Evolutionary conservation across 2,329 filamentous ascomycete species (phyloP), one percentile per base, ranked within the genome.

Genomic region (Alternaria novae-zelandiae): DNA sequence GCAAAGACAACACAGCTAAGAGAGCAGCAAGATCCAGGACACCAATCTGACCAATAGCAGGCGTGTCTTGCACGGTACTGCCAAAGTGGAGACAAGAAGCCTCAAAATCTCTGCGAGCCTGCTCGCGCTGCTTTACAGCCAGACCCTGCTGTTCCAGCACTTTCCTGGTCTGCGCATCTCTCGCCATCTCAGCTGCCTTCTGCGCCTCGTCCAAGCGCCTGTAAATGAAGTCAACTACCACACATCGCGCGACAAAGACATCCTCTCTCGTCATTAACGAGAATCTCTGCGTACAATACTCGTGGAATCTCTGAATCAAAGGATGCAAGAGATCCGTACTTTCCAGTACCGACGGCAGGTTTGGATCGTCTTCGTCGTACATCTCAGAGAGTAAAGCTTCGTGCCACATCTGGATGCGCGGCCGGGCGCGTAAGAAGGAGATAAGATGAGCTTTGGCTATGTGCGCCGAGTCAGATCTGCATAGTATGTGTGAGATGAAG

Each of bases 301-400:
- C n/a, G 5, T 15, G 12, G 3, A 51, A 32, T 6, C 7, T 10
- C 10, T 51, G 26, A 21, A 32, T 28, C 12, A 12, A 21, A 4
- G 47, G 26, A 21, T 32, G 28, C 11, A 10, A 32, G 47, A 32
- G 5, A 15, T 51, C 6, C 17, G 47, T 32, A 1, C 26, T 12
- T 2, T 21, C 26, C 3, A 51, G 47, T 6, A 51, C 20, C 7
- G 26, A 32, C 3, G 47, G 47, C 0, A 51, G 26, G 4, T 51
- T 51, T 1, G 26, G 26, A 32, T 51, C 26, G 11, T 32, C 26
- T 3, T 21, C 47, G 17, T 51, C 47, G 6, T 32, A 32, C 26
- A 51, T 51, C 26, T 51, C 47, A 2, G 17, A 51, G 7, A 51
- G 47, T n/a, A 9, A 21, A 28, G 47, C 47, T 51, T 51, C 47